Evolutionary conservation across 2,329 filamentous ascomycete species (phyloP).

Genomic region (Aureobasidium sp.): DNA sequence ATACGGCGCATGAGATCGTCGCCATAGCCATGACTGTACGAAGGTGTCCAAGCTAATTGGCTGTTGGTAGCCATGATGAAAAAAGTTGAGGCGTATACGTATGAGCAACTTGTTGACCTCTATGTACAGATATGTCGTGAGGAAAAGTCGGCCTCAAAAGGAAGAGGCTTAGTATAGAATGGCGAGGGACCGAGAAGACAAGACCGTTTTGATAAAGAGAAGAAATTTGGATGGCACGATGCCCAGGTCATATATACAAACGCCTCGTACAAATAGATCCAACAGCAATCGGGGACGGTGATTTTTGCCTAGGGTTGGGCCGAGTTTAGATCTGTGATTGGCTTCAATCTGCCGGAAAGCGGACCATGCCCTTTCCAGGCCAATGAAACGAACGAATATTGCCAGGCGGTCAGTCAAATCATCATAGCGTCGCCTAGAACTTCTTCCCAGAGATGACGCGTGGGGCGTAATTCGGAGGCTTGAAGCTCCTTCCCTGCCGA

Average conservation of each 20-base stretch:
- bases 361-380: neutral
- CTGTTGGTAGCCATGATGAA: slow-evolving; percentile 18
- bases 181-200: neutral
- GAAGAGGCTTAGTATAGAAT: neutral
- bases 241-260: slow-evolving; percentile 16
- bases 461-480: slow-evolving; percentile 7
- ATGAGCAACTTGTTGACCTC: neutral
- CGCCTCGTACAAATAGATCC: neutral
- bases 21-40: slow-evolving; percentile 8
- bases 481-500: neutral
- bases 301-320: neutral
- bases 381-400: neutral
- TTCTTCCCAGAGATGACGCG: slow-evolving; percentile 5
- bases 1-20: slow-evolving; percentile 16
- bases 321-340: neutral
- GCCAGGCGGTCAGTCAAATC: neutral
- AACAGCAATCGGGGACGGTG: slow-evolving; percentile 11
- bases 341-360: slow-evolving; percentile 5
- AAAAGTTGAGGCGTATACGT: neutral
- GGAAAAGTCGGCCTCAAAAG: no score
- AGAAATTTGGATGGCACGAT: neutral
- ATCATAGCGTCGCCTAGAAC: slow-evolving; percentile 10
- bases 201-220: neutral
- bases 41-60: slow-evolving; percentile 1
- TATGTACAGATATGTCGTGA: neutral